These are phyloP conservation scores for Hymenoscyphus occultus DNA, from an alignment of 2,329 filamentous ascomycete genomes.

Conservation along the genomic window DNA sequence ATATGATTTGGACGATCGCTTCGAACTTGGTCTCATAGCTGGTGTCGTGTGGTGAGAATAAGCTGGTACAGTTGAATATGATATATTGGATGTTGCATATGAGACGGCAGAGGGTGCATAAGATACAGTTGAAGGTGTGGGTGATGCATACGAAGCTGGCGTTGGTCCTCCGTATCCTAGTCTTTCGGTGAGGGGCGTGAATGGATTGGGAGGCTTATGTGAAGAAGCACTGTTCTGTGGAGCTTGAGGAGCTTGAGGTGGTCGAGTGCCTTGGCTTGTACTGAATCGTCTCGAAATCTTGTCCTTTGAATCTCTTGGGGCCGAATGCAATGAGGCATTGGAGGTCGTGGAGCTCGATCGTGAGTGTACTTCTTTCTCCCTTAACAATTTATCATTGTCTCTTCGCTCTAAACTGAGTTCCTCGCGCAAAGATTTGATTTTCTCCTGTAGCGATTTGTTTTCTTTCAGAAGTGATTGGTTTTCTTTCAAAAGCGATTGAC, in stretches of 20 bases:
- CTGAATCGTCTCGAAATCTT: constrained; percentile 5
- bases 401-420: constrained; percentile 15
- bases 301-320: constrained; percentile 6
- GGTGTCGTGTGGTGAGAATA: not conserved
- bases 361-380: not conserved
- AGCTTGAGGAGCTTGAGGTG: constrained; percentile 17
- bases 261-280: constrained; percentile 2
- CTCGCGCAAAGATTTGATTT: constrained; percentile 13
- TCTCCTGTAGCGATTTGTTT: too few relatives aligned
- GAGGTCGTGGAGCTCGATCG: not conserved
- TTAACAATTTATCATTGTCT: constrained; percentile 10
- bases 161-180: constrained; percentile 8
- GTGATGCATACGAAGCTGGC: constrained; percentile 16
- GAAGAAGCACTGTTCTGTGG: constrained; percentile 2
- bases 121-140: not conserved
- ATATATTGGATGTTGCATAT: constrained; percentile 12
- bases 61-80: constrained; percentile 12
- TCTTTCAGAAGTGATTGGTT: too few relatives aligned
- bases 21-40: not conserved
- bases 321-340: not conserved
- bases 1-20: constrained; percentile 5
- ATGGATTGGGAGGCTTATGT: constrained; percentile 26
- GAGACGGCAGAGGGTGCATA: constrained; percentile 12
- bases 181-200: constrained; percentile 21
- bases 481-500: not conserved